Evolutionary conservation across 441 rosid genomes (phyloP).

Genomic region (Biscutella laevigata): DNA sequence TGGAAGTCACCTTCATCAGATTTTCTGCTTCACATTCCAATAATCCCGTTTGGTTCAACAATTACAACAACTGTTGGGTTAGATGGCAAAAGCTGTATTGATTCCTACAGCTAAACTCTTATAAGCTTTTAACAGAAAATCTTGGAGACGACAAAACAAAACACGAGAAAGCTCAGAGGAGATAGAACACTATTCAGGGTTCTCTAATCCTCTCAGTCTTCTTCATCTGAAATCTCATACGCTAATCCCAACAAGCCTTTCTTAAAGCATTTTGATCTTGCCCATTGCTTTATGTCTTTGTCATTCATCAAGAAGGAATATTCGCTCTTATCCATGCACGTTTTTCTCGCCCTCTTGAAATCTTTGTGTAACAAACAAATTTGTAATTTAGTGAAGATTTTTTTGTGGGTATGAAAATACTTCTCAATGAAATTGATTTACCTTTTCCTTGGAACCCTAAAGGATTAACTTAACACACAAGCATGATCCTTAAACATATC

Average conservation of each 20-base stretch:
- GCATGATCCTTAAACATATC: neutral
- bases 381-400: neutral
- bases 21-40: slow-evolving; percentile 15
- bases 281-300: slow-evolving; percentile 14
- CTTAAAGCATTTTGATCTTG: slow-evolving; percentile 33
- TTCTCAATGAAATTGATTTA: too few species aligned
- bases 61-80: slow-evolving; percentile 20
- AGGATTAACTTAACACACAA: too few species aligned
- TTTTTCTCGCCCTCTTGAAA: slow-evolving; percentile 5
- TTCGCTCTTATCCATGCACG: slow-evolving; percentile 5
- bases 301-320: neutral
- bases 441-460: too few species aligned
- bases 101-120: slow-evolving; percentile 19
- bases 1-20: slow-evolving; percentile 6
- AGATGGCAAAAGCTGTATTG: slow-evolving; percentile 15
- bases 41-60: slow-evolving; percentile 20
- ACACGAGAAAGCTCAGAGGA: neutral
- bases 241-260: slow-evolving; percentile 73
- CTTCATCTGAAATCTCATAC: slow-evolving; percentile 84
- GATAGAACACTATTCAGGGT: neutral
- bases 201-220: slow-evolving; percentile 28
- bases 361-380: neutral
- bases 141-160: slow-evolving; percentile 7
- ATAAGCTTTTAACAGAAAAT: slow-evolving; percentile 8
- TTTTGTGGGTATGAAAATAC: too few species aligned